These are phyloP conservation scores for Irpex lacteus DNA, from an alignment of 1,284 basidiomycete genomes.

Conservation along the genomic window DNA sequence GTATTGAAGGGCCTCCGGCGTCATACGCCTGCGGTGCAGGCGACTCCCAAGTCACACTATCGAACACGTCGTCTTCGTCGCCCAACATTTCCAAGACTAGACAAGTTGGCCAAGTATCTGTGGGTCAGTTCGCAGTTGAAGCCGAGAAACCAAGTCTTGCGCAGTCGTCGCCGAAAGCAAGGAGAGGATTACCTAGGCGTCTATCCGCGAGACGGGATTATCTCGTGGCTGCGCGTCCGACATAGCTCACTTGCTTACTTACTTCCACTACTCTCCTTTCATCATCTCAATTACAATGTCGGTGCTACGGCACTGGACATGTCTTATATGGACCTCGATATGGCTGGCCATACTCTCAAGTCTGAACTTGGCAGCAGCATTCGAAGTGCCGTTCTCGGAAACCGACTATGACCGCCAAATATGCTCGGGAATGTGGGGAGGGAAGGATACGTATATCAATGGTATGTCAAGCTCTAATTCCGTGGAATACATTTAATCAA, in stretches of 20 bases:
- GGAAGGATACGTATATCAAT: slow-evolving; percentile 79
- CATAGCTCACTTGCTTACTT: not conserved
- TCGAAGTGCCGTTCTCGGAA: slow-evolving; percentile 65
- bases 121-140: not conserved
- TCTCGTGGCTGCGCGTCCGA: not conserved
- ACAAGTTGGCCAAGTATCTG: not conserved
- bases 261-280: not conserved
- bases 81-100: slow-evolving; percentile 52
- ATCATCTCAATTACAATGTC: not conserved
- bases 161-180: slow-evolving; percentile 1
- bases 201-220: not conserved
- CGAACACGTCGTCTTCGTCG: slow-evolving; percentile 83
- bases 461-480: slow-evolving; percentile 45
- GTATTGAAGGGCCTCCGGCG: slow-evolving; percentile 33
- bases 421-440: slow-evolving; percentile 95
- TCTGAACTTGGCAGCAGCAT: slow-evolving; percentile 37
- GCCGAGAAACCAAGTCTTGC: not conserved
- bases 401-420: slow-evolving; percentile 83
- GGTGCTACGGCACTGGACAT: slow-evolving; percentile 2
- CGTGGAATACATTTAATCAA: slow-evolving; percentile 13
- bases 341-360: slow-evolving; percentile 31
- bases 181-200: not conserved
- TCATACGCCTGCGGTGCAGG: slow-evolving; percentile 51
- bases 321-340: slow-evolving; percentile 10
- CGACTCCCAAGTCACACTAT: slow-evolving; percentile 84